Percentiles rank a stretch among this genome's conserved stretches.
phyloP scores from a whole-genome alignment of 139 green algal genomes.

The Nannochloris sp. region DNA sequence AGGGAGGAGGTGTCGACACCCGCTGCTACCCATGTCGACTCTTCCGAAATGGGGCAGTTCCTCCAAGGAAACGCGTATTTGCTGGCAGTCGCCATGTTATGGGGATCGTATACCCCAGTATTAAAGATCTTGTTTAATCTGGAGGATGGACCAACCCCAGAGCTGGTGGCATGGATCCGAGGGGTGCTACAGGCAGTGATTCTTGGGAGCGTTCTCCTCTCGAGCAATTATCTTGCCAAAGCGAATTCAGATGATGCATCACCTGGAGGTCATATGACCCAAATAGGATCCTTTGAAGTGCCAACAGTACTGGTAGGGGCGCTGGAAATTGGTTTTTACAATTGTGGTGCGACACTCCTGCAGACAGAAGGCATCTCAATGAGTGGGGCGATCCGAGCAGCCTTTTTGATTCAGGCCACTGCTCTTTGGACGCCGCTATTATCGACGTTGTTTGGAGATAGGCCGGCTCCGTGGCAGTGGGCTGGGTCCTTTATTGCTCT shows the following conservation, averaged over 20 bases:
- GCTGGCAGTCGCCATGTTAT: constrained; percentile 10
- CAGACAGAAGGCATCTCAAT: constrained; percentile 30
- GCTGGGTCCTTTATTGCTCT: constrained; percentile 20
- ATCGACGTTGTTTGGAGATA: constrained; percentile 9
- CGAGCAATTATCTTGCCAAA: constrained; percentile 1
- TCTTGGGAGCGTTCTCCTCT: constrained; percentile 3
- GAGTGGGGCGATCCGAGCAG: constrained; percentile 20
- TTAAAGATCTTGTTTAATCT: constrained; percentile 15
- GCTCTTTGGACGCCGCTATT: constrained; percentile 25
- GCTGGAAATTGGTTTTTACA: constrained; percentile 8
- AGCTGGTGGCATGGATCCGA: constrained; percentile 13
- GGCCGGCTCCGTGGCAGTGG: constrained; percentile 11
- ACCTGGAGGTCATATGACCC: too few species aligned
- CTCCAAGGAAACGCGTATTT: constrained; percentile 13
- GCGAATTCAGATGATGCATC: too few species aligned
- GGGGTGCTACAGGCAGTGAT: constrained; percentile 16
- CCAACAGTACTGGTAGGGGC: background rate
- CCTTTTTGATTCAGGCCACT: constrained; percentile 33
- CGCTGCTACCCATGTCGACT: background rate
- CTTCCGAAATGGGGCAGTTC: background rate
- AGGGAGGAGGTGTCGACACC: too few species aligned
- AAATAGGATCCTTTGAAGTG: too few species aligned
- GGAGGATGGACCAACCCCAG: constrained; percentile 8
- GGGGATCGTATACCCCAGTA: constrained; percentile 23
- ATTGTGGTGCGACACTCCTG: constrained; percentile 12